Conservation (phyloP, 2,329 filamentous ascomycete genomes). For the Nigrospora osmanthi region DNA sequence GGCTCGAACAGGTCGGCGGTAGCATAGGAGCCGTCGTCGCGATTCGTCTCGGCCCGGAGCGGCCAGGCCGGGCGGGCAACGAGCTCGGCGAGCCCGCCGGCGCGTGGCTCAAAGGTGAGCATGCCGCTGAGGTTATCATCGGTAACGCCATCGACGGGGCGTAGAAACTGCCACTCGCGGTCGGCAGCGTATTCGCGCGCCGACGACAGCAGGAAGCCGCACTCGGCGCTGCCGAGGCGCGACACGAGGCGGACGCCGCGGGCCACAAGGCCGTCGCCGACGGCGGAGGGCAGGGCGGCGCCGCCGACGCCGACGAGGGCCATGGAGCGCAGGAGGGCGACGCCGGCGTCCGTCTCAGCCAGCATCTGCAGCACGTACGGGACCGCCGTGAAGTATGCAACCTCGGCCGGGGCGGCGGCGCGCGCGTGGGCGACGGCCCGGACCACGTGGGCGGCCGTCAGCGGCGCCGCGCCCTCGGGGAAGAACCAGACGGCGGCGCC, state of each 20-base stretch:
- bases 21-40: conserved; percentile 50
- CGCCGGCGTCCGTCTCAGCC: conserved; percentile 29
- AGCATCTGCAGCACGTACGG: conserved; percentile 51
- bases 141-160: conserved; percentile 19
- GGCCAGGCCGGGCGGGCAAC: conserved; percentile 50
- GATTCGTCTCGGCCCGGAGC: conserved; percentile 49
- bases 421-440: conserved; percentile 33
- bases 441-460: conserved; percentile 46
- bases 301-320: conserved; percentile 57
- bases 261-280: conserved; percentile 45
- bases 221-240: conserved; percentile 58
- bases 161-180: conserved; percentile 54
- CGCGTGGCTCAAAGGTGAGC: conserved; percentile 8
- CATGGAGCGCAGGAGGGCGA: conserved; percentile 40
- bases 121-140: conserved; percentile 16
- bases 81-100: conserved; percentile 40
- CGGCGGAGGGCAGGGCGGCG: conserved; percentile 42
- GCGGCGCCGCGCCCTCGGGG: conserved; percentile 44
- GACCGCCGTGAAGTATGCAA: conserved; percentile 47
- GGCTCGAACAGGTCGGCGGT: conserved; percentile 55
- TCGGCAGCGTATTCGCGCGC: conserved; percentile 46
- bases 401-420: conserved; percentile 10
- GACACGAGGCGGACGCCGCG: conserved; percentile 49
- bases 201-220: conserved; percentile 57
- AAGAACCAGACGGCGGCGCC: conserved; percentile 55